phyloP scores from a whole-genome alignment of 2,329 filamentous ascomycete species.

The Phaeosphaeriaceae sp. region DNA sequence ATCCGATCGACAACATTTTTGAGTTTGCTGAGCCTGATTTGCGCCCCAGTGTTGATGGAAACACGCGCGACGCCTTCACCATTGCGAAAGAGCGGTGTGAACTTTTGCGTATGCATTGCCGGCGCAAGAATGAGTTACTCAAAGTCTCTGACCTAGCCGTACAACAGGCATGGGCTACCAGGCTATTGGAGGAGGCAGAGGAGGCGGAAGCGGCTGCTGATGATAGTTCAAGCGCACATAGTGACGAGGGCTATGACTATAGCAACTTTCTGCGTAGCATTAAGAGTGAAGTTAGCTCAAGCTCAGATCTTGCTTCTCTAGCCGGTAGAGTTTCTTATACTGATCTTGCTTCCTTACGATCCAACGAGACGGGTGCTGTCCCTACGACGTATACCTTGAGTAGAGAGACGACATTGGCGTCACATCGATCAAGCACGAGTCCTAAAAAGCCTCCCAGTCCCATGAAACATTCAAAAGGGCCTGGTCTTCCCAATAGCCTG shows the following conservation, averaged over 20 bases:
- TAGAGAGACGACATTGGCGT: background rate
- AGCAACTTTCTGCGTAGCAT: conserved; percentile 22
- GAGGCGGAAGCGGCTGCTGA: background rate
- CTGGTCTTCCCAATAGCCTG: background rate
- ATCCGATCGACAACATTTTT: conserved; percentile 3
- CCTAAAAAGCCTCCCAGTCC: background rate
- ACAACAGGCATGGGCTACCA: conserved; percentile 19
- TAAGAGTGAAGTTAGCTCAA: conserved; percentile 8
- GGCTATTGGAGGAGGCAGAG: conserved; percentile 20
- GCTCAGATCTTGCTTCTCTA: conserved; percentile 1
- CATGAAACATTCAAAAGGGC: background rate
- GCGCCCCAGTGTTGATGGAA: conserved; percentile 14
- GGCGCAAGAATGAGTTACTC: conserved; percentile 9
- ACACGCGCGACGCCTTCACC: conserved; percentile 2
- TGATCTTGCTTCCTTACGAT: background rate
- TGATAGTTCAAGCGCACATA: background rate
- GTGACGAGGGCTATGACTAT: conserved; percentile 18
- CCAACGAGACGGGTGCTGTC: background rate
- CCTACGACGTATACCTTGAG: background rate
- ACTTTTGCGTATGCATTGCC: conserved; percentile 10
- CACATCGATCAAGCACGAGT: background rate
- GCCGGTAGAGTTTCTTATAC: background rate
- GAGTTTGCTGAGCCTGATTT: conserved; percentile 8
- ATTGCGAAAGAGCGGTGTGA: conserved; percentile 23
- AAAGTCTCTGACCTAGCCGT: conserved; percentile 4